A percentile compares a stretch with the other conserved stretches of the same genome.
These are phyloP conservation scores for Acanthamoeba healyi DNA, from an alignment of 208 protist species.

Conservation along the genomic window DNA sequence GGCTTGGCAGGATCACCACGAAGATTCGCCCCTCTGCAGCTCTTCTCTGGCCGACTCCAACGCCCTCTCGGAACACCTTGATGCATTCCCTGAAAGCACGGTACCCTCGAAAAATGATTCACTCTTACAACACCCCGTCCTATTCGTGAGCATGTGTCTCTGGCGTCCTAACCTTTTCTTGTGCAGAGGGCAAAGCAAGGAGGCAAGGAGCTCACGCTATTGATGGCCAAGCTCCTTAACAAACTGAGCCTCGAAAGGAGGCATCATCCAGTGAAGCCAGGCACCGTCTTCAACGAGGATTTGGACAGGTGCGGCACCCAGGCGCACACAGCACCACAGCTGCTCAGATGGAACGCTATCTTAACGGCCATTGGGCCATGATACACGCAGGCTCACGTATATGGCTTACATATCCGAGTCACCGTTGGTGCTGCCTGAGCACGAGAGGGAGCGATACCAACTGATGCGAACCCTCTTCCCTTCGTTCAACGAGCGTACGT, in stretches of 20 bases:
- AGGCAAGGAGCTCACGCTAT: slow-evolving; percentile 52
- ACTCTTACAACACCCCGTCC: too few relatives aligned
- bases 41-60: slow-evolving; percentile 3
- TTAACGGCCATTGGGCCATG: neutral
- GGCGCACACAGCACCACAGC: neutral
- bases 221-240: slow-evolving; percentile 50
- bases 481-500: neutral
- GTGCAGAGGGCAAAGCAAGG: neutral
- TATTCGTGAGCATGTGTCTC: neutral
- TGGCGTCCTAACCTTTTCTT: neutral
- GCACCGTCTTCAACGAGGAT: slow-evolving; percentile 12
- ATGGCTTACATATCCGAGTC: slow-evolving; percentile 68
- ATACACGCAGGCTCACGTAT: slow-evolving; percentile 3
- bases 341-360: neutral
- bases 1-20: slow-evolving; percentile 67
- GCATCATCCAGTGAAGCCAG: neutral
- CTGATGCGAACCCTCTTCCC: slow-evolving; percentile 41
- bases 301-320: slow-evolving; percentile 12
- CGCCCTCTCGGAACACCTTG: slow-evolving; percentile 10
- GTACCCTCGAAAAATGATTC: too few relatives aligned
- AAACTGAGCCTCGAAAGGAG: slow-evolving; percentile 25
- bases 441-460: slow-evolving; percentile 50
- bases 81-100: neutral
- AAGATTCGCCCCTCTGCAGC: slow-evolving; percentile 30
- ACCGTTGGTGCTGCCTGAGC: slow-evolving; percentile 32